Conservation (phyloP, 345 rosid genomes). For the Anacardium occidentale region DNA sequence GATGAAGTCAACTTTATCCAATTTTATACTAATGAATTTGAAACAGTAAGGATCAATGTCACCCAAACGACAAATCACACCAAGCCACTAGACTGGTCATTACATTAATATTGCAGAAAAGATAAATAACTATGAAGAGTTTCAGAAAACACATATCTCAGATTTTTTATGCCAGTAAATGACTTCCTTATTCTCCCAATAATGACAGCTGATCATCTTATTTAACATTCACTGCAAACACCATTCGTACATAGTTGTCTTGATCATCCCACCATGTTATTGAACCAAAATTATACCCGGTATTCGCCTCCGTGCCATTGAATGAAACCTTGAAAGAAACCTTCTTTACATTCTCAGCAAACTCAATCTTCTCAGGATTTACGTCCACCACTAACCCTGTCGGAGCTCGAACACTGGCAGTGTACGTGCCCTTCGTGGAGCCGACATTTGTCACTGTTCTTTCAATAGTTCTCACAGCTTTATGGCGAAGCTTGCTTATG, state of each 20-base stretch:
- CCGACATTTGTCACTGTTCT: slow-evolving; percentile 68
- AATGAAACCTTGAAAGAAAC: slow-evolving; percentile 46
- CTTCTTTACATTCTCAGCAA: slow-evolving; percentile 27
- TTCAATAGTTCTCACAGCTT: slow-evolving; percentile 24
- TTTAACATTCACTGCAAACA: too few relatives aligned
- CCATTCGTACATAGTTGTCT: slow-evolving; percentile 42
- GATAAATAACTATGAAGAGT: too few relatives aligned
- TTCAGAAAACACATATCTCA: too few relatives aligned
- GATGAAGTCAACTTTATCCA: too few relatives aligned
- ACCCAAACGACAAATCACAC: too few relatives aligned
- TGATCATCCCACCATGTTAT: slow-evolving; percentile 56
- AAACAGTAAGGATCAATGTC: too few relatives aligned
- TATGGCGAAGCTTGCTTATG: slow-evolving; percentile 42
- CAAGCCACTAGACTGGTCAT: too few relatives aligned
- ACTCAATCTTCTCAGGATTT: slow-evolving; percentile 43
- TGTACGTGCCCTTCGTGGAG: slow-evolving; percentile 44
- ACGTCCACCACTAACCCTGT: slow-evolving; percentile 53
- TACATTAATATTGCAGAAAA: too few relatives aligned
- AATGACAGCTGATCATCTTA: too few relatives aligned
- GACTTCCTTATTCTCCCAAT: too few relatives aligned
- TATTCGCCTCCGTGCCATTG: slow-evolving; percentile 42
- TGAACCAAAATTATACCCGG: slow-evolving; percentile 61
- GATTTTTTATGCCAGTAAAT: too few relatives aligned
- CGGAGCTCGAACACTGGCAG: slow-evolving; percentile 43
- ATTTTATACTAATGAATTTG: too few relatives aligned